Evolutionary conservation across 352 stramenopile genomes (phyloP), one percentile per base, ranked within the genome.

Genomic region (Ophiocytium majus): DNA sequence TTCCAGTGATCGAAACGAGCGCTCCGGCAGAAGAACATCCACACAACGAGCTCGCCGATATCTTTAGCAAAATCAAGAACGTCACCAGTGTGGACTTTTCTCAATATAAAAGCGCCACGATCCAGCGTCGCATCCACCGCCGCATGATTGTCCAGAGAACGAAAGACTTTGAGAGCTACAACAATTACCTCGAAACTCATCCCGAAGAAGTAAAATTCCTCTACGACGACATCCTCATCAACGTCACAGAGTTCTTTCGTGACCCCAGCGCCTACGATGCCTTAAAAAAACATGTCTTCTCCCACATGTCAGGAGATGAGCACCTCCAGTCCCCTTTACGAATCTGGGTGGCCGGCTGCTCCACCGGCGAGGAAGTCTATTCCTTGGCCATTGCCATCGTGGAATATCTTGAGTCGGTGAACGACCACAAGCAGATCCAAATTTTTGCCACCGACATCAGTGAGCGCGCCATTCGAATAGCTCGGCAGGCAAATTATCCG

Each of bases 401-500:
- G 23, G 57, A 71, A 71, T 71, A 71, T 71, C 19, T 28, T 23
- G 28, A 28, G 57, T 28, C 23, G 28, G 19, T 71, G 57, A 28
- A 71, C 23, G 57, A 23, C 19, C 19, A 23, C 57, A 23, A 23
- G 19, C 23, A 23, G 57, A 71, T 71, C 57, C 57, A 71, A 28
- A 28, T 71, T 71, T 71, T 71, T 28, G 57, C 57, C 57, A 71
- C 57, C 57, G 57, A 71, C 57, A 23, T 71, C 57, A 23, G 28
- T 71, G 57, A 71, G 23, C 19, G 28, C 19, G 57, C 57, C 19
- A 71, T 71, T 28, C 57, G 28, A 28, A 28, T 23, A 28, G 57
- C 57, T 28, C 57, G 57, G 19, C 19, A 71, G 57, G 57, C 19
- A 23, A 28, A 23, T 28, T 71, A 71, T 71, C 57, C 57, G 19